Conservation (phyloP, 2,329 filamentous ascomycete genomes). For the Onygenales sp. region DNA sequence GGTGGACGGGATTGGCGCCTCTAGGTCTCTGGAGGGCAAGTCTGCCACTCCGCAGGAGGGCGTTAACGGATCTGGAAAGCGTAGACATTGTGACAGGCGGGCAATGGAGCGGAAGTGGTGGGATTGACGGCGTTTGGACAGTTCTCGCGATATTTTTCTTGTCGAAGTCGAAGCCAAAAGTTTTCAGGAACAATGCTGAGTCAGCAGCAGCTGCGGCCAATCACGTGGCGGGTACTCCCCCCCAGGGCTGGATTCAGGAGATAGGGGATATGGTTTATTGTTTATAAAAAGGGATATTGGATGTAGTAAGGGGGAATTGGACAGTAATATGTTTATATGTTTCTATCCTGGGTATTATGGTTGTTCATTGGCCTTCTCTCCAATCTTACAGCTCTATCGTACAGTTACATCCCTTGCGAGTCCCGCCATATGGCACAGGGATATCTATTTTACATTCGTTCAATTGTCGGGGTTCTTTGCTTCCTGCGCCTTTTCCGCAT, state of each 20-base stretch:
- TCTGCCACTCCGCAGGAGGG: constrained; percentile 74
- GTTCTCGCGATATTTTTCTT: constrained; percentile 6
- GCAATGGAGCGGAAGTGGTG: constrained; percentile 16
- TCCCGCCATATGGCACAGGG: too few relatives aligned
- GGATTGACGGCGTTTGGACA: constrained; percentile 7
- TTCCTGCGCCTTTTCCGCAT: constrained; percentile 22
- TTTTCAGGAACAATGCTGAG: constrained; percentile 30
- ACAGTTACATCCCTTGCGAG: too few relatives aligned
- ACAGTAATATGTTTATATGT: too few relatives aligned
- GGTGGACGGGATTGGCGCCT: constrained; percentile 65
- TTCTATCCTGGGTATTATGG: too few relatives aligned
- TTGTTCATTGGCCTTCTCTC: too few relatives aligned
- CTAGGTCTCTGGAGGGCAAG: constrained; percentile 60
- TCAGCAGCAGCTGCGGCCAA: constrained; percentile 10
- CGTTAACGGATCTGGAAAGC: constrained; percentile 66
- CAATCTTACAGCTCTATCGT: too few relatives aligned
- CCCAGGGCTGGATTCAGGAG: too few relatives aligned
- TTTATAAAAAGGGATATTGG: too few relatives aligned
- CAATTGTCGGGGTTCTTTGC: too few relatives aligned
- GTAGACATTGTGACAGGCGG: constrained; percentile 59
- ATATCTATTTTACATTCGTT: too few relatives aligned
- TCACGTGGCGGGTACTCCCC: background rate
- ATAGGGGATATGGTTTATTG: too few relatives aligned
- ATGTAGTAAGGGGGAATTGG: too few relatives aligned
- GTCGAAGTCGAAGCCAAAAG: constrained; percentile 16